Evolutionary conservation across 345 rosid genomes (phyloP).

Genomic region (Noccaea caerulescens): DNA sequence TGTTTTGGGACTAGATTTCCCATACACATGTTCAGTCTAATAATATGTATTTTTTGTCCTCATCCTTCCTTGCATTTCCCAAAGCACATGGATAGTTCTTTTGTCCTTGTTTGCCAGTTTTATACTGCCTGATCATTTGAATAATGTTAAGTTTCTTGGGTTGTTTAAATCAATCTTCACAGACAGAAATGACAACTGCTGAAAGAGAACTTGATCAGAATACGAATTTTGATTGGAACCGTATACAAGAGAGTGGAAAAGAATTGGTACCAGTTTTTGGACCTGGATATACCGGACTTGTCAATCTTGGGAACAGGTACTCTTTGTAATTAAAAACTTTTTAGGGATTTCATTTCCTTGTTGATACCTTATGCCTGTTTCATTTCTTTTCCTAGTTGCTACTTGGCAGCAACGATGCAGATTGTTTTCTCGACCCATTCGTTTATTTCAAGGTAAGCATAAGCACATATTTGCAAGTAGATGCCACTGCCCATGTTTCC

Average conservation of each 20-base stretch:
- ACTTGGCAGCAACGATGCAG: constrained; percentile 99
- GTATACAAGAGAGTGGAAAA: constrained; percentile 98
- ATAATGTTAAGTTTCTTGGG: constrained; percentile 33
- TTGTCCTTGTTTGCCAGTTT: constrained; percentile 19
- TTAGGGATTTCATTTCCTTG: constrained; percentile 15
- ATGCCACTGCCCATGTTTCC: constrained; percentile 24
- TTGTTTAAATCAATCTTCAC: constrained; percentile 38
- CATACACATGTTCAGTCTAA: not conserved
- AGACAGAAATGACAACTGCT: constrained; percentile 99
- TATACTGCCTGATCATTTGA: constrained; percentile 17
- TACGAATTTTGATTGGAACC: constrained; percentile 96
- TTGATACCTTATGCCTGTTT: constrained; percentile 27
- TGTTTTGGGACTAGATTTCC: constrained; percentile 3
- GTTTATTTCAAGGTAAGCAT: constrained; percentile 67
- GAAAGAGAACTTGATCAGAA: constrained; percentile 99
- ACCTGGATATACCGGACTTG: constrained; percentile 96
- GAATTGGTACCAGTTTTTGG: constrained; percentile 83
- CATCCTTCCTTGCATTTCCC: constrained; percentile 11
- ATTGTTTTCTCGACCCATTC: constrained; percentile 76
- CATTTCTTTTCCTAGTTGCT: constrained; percentile 70
- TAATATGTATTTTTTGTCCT: constrained; percentile 20
- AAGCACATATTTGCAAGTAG: constrained; percentile 19
- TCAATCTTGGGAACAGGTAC: constrained; percentile 98
- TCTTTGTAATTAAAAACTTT: constrained; percentile 12
- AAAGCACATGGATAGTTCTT: constrained; percentile 19